These are phyloP conservation scores for Tetraselmis striata DNA, from an alignment of 139 green algal genomes.

Conservation along the genomic window DNA sequence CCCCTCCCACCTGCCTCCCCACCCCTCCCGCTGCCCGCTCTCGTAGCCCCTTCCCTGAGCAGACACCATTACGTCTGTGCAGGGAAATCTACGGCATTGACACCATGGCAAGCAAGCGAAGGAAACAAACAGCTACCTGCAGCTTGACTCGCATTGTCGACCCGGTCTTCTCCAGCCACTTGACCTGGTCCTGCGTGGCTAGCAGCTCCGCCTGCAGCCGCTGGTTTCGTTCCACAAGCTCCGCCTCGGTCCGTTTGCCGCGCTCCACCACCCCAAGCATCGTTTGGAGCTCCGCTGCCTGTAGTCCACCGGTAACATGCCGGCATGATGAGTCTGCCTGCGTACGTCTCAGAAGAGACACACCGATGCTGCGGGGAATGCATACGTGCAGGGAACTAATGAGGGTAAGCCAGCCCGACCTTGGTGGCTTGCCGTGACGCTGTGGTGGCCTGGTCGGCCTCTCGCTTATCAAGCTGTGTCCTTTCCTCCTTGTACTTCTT, in stretches of 20 bases:
- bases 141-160: not conserved
- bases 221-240: not conserved
- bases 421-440: not conserved
- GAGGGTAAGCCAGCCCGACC: not conserved
- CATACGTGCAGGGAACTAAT: no score
- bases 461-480: not conserved
- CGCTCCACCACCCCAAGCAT: not conserved
- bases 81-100: no score
- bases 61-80: no score
- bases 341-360: no score
- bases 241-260: not conserved
- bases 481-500: not conserved
- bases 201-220: not conserved
- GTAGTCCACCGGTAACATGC: no score
- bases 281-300: not conserved
- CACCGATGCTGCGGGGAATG: no score
- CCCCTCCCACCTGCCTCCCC: no score
- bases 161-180: not conserved
- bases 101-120: no score
- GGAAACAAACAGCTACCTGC: no score
- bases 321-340: no score
- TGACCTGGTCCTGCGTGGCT: not conserved
- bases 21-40: no score
- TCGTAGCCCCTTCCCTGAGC: no score
- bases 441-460: not conserved